Base-by-base conservation (phyloP, 805 yeast species). In the Cyberlindnera subsufficiens region DNA sequence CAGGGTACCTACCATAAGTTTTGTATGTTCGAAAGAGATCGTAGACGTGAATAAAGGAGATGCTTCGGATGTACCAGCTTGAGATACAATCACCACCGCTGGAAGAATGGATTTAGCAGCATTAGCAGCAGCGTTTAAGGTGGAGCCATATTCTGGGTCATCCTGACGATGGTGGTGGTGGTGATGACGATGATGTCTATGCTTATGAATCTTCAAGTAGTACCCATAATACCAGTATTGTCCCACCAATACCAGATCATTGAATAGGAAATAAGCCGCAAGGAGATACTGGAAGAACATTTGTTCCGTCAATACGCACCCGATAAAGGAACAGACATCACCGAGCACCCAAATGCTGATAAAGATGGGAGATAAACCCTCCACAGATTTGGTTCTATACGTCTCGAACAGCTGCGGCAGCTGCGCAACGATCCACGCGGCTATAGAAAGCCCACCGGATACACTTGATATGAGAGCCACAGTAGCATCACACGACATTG, bases 301-400 rank as follows among this genome's bases (percentile, higher is more conserved):
- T 47, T 90, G 96, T 6, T 75, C 59, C 0, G 96, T 88, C 37
- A 88, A 58, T 0, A 86, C 45, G 47, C 96, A 87, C 0, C 96
- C 97, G 0, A 74, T 37, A 25, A 82, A 61, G 35, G 78, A 73
- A 8, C 79, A 71, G 17, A 70, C 22, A 37, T 69, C 82, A 10
- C 72, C 72, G 16, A 61, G 35, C 22, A 67, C 43, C 72, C 72
- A 68, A 4, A 76, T 67, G 7, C 71, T 64, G 42, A 78, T 69
- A 33, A 78, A 67, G 15, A 70, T 49, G 3, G 81, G 80, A 5
- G 81, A 74, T 16, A 78, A 45, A 6, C 84, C 84, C 15, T 77
- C 80, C 3, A 78, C 83, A 1, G 81, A 75, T 54, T 78, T 77
- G 42, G 77, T 68, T 40, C 61, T 59, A 53, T 74, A 77, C 32